phyloP scores from a whole-genome alignment of 768 basidiomycete species.

The Rossbeevera mucosa region DNA sequence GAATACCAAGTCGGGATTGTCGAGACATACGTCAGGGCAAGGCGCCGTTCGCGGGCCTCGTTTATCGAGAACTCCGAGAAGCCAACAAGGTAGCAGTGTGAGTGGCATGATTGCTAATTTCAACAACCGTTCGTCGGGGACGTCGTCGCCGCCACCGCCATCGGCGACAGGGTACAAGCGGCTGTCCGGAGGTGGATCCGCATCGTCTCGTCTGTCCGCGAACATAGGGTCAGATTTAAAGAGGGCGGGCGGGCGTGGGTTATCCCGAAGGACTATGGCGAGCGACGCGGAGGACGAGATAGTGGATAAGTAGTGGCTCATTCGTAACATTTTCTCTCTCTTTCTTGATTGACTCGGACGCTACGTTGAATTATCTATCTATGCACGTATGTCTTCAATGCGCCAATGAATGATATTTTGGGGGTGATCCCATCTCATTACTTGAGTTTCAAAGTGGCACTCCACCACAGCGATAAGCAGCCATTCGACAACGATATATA shows the following conservation, averaged over 20 bases:
- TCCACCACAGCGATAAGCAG: too few species aligned
- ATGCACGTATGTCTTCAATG: not conserved
- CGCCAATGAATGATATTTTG: not conserved
- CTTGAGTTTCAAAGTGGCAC: not conserved
- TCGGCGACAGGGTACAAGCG: conserved; percentile 37
- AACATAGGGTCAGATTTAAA: conserved; percentile 12
- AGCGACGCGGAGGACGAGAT: conserved; percentile 80
- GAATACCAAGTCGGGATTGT: conserved; percentile 32
- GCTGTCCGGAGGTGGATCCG: conserved; percentile 35
- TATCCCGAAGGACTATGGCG: conserved; percentile 75
- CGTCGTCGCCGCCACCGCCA: conserved; percentile 35
- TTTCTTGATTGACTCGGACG: not conserved
- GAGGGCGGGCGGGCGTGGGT: conserved; percentile 48
- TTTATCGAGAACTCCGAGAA: conserved; percentile 44
- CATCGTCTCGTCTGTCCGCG: conserved; percentile 8
- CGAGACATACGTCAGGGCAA: conserved; percentile 45
- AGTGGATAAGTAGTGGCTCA: conserved; percentile 32
- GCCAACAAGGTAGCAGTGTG: conserved; percentile 41
- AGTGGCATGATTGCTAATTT: conserved; percentile 54
- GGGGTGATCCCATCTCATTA: not conserved
- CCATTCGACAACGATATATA: too few species aligned
- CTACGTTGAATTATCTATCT: not conserved
- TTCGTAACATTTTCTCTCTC: not conserved
- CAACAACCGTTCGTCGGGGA: conserved; percentile 43
- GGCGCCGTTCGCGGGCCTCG: conserved; percentile 46